A percentile compares a stretch with the other conserved stretches of the same genome.
Conservation (phyloP, 306 rosid genomes). For the Vigna trinervia region DNA sequence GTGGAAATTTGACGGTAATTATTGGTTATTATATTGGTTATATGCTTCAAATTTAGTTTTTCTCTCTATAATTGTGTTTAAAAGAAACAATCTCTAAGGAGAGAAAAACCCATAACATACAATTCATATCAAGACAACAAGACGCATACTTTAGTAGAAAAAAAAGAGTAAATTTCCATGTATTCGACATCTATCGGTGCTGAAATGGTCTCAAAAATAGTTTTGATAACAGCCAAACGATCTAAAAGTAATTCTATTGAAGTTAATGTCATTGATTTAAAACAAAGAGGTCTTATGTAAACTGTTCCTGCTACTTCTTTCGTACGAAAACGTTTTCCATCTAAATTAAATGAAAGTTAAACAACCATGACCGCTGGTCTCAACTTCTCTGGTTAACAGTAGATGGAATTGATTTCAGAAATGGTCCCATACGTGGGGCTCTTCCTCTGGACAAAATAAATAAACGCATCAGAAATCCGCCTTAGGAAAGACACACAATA, state of each 20-base stretch:
- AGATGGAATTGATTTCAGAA: not conserved
- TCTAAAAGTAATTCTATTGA: not conserved
- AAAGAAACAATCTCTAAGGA: not conserved
- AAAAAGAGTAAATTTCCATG: not conserved
- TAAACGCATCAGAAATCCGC: not conserved
- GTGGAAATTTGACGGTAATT: conserved; percentile 4
- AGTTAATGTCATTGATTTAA: not conserved
- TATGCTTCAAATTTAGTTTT: conserved; percentile 6
- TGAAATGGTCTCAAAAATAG: too few relatives aligned
- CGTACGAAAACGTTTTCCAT: not conserved
- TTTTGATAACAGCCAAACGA: not conserved
- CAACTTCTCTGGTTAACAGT: not conserved
- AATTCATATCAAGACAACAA: not conserved
- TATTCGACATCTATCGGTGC: not conserved
- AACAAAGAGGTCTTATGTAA: not conserved
- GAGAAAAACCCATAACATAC: not conserved
- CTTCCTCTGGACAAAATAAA: not conserved
- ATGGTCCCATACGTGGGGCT: conserved; percentile 21
- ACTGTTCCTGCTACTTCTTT: not conserved
- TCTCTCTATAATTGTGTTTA: not conserved
- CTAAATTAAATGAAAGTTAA: not conserved
- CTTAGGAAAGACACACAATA: not conserved
- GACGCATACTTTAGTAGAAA: not conserved
- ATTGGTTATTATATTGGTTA: conserved; percentile 9
- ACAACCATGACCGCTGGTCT: not conserved